Base-by-base conservation (phyloP, 2,329 filamentous ascomycete genomes). In the Cordyceps pruinosa region DNA sequence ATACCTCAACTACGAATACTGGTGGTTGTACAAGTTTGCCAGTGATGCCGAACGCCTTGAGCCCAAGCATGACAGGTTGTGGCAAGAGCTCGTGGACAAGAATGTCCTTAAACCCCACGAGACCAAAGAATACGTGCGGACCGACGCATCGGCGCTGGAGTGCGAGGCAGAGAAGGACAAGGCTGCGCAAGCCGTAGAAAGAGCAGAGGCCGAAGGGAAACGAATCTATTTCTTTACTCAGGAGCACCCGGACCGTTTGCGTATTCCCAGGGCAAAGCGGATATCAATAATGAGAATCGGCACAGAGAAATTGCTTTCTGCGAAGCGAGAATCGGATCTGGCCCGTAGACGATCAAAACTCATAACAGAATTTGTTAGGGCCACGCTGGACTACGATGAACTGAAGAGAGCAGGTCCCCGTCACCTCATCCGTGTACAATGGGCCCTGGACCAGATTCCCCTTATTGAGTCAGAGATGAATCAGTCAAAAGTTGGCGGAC, bases 51-150 rank as follows among this genome's bases (percentile, higher is more conserved):
- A 68, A 51, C 57, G 60, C 5, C 58, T 59, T 12, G 58, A 66
- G 59, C 60, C 53, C 44, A 34, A 58, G 1, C 63, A 68, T 45
- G 65, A 72, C 47, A 59, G 62, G 59, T 59, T 61, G 2, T 72
- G 69, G 70, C 64, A 69, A 58, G 57, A 62, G 52, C 66, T 73
- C 39, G 63, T 69, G n/a, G 67, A 69, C 21, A 56, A 61, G 44
- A 63, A 65, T 1, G 55, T 72, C n/a, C 44, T 69, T 17, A 66
- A 58, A 47, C 46, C 57, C 19, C 47, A 61, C 34, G 64, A 65
- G 19, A 62, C 60, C 1, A 37, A 58, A 10, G 58, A 64, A 4
- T 61, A 35, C 21, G 32, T 61, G 35, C 54, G 52, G 37, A 49
- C 56, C 30, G 3, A 4, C 3, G 21, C 3, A 17, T 53, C 46